Base-by-base conservation (phyloP, 164 flowering plant genomes). In the Vitis amurensis region DNA sequence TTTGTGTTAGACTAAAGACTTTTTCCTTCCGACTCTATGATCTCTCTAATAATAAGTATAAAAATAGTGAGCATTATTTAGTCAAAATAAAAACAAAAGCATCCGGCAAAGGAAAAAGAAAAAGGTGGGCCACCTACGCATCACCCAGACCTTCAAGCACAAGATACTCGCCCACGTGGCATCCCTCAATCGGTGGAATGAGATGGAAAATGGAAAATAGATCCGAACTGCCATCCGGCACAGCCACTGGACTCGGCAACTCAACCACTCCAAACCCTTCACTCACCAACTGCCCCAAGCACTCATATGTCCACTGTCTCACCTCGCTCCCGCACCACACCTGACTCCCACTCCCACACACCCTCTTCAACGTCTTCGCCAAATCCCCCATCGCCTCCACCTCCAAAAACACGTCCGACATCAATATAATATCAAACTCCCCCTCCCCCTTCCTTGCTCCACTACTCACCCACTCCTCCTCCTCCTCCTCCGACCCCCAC, bases 371-470 rank as follows among this genome's bases (percentile, higher is more conserved):
- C 8, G 83, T 78, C 72, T 61, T 76, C 7, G 73, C 87, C 71
- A 83, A 37, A 50, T 53, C 74, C 13, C 15, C 67, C 84, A 80
- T 83, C 37, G 66, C 76, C n/a, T 58, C 65, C 16, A 63, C 27
- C 58, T 83, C 83, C 23, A 61, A 83, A 48, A 86, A 78, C 70
- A 86, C 76, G 57, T 86, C 86, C 9, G 83, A 79, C 84, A 83
- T 74, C 55, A 86, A 61, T 19, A 83, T 80, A 63, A 83, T 44
- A 31, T 86, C 84, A 17, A 83, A 81, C 59, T 59, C 66, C 0
- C 63, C 79, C 70, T 61, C 73, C 66, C 61, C 59, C 8, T 11
- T 6, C 8, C 12, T 55, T 55, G 27, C 27, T 23, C 27, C 27
- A 23, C 69, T 47, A 12, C 68, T 48, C 56, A 67, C 23, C 58